Percentiles rank a stretch among this genome's conserved stretches.
phyloP scores from a whole-genome alignment of 2,329 filamentous ascomycete species.

The Aspergillus vadensis region DNA sequence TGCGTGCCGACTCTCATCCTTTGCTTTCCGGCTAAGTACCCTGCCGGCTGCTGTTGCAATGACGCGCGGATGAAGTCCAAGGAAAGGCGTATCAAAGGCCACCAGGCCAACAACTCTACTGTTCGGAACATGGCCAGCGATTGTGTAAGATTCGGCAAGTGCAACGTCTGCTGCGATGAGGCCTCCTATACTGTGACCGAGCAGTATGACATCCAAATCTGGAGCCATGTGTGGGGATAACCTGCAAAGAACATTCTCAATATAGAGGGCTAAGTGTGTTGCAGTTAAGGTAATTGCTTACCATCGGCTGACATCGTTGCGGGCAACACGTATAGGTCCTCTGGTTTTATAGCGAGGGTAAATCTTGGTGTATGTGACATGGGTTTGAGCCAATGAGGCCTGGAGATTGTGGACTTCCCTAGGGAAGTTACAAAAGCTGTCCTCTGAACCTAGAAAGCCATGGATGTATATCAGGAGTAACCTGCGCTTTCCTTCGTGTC shows the following conservation, averaged over 20 bases:
- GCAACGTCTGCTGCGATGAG: slow-evolving; percentile 78
- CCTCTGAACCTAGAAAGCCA: slow-evolving; percentile 86
- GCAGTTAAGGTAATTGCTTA: slow-evolving; percentile 33
- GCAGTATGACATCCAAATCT: slow-evolving; percentile 75
- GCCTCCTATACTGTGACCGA: slow-evolving; percentile 90
- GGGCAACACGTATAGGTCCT: slow-evolving; percentile 61
- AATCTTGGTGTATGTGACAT: slow-evolving; percentile 79
- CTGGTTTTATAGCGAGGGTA: slow-evolving; percentile 48
- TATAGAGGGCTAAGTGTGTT: too few species aligned
- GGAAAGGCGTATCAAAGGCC: slow-evolving; percentile 81
- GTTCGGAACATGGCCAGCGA: too few species aligned
- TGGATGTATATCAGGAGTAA: slow-evolving; percentile 83
- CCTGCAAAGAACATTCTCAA: slow-evolving; percentile 43
- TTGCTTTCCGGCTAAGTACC: slow-evolving; percentile 58
- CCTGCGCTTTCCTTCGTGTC: slow-evolving; percentile 41
- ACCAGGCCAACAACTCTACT: slow-evolving; percentile 73
- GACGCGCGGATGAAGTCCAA: slow-evolving; percentile 87
- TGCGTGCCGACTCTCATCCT: not conserved
- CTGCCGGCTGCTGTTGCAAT: slow-evolving; percentile 79
- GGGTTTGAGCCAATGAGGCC: slow-evolving; percentile 67
- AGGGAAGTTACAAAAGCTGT: slow-evolving; percentile 84
- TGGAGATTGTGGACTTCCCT: slow-evolving; percentile 78
- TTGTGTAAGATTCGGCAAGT: slow-evolving; percentile 49
- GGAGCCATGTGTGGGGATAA: slow-evolving; percentile 73
- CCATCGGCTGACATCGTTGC: slow-evolving; percentile 82